Percentiles rank a stretch among this genome's conserved stretches.
phyloP scores from a whole-genome alignment of 176 grass and related monocot species.

The Dactylis glomerata region DNA sequence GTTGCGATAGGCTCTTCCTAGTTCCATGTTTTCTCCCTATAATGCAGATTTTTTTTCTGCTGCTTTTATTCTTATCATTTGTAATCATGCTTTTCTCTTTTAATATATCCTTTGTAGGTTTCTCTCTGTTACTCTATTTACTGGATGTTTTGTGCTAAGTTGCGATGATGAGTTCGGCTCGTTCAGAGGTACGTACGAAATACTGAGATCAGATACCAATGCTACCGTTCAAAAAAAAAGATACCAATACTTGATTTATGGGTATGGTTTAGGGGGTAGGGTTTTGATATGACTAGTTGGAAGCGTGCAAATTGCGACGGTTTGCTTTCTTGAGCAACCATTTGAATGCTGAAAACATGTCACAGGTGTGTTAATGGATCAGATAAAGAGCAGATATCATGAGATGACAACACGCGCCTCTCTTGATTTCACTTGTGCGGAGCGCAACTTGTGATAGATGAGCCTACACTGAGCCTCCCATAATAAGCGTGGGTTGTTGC shows the following conservation, averaged over 20 bases:
- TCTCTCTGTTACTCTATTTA: background rate
- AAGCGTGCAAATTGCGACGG: background rate
- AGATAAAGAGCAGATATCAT: background rate
- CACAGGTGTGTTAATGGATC: background rate
- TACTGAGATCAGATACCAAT: background rate
- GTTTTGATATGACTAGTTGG: background rate
- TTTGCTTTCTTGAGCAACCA: background rate
- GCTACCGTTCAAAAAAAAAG: too few relatives aligned
- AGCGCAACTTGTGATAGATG: background rate
- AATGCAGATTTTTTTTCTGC: background rate
- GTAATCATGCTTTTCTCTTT: background rate
- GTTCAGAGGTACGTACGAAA: background rate
- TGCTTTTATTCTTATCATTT: background rate
- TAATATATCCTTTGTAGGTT: background rate
- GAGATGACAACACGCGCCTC: background rate
- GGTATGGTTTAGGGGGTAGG: background rate
- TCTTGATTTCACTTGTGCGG: background rate
- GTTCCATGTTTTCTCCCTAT: background rate
- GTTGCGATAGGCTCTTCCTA: background rate
- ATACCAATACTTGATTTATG: background rate
- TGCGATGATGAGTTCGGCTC: background rate
- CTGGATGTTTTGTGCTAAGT: background rate
- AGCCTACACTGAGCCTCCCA: background rate
- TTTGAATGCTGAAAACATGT: background rate
- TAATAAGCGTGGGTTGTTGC: background rate